These are phyloP conservation scores for Tetramitus jugosus DNA, from an alignment of 208 protist genomes.

Conservation along the genomic window DNA sequence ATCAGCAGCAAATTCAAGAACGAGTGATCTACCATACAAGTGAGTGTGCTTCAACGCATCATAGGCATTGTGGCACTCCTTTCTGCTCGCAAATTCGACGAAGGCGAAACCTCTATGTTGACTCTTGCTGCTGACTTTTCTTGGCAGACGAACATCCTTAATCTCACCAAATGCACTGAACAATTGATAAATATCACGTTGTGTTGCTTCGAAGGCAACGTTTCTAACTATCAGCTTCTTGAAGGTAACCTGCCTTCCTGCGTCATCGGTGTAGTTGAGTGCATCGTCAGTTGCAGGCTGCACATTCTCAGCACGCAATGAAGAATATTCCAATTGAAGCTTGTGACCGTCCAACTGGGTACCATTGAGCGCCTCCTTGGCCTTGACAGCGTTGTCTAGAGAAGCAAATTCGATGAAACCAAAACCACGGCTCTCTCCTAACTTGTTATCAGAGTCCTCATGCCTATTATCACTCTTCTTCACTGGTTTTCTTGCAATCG, in stretches of 20 bases:
- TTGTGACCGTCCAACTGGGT: neutral
- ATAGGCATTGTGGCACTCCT: constrained; percentile 84
- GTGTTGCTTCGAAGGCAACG: constrained; percentile 93
- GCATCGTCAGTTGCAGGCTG: constrained; percentile 40
- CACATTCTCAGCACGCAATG: constrained; percentile 33
- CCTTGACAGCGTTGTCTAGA: constrained; percentile 36
- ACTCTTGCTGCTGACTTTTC: constrained; percentile 74
- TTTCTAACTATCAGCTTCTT: constrained; percentile 93
- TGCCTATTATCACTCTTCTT: too few species aligned
- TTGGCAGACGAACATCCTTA: constrained; percentile 87
- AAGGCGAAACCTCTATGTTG: constrained; percentile 94
- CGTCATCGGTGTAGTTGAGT: neutral
- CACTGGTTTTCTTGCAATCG: constrained; percentile 28
- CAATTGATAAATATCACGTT: constrained; percentile 86
- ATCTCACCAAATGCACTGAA: constrained; percentile 76
- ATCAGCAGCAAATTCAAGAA: constrained; percentile 86
- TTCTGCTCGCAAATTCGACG: constrained; percentile 89
- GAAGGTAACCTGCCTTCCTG: constrained; percentile 29
- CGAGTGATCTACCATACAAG: constrained; percentile 93
- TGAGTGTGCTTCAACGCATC: constrained; percentile 81
- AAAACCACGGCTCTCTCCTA: constrained; percentile 64
- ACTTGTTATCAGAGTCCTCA: constrained; percentile 48
- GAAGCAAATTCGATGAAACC: constrained; percentile 85
- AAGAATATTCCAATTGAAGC: neutral
- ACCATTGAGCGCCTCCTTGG: constrained; percentile 42